Conservation (phyloP, 78 protist genomes). For the Guillardia theta region DNA sequence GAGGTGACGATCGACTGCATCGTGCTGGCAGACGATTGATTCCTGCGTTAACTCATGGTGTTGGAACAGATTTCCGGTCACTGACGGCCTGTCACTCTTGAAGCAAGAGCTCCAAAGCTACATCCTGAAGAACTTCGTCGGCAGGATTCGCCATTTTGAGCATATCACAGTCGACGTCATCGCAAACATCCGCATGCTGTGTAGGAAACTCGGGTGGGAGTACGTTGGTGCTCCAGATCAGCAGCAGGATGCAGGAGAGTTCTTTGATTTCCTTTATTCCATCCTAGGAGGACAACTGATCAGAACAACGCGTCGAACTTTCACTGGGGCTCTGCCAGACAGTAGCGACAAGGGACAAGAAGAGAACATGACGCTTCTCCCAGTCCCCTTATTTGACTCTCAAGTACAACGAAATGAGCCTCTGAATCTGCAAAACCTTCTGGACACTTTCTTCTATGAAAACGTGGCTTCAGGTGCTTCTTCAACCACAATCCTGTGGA, state of each 20-base stretch:
- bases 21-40: not conserved
- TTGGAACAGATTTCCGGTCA: not conserved
- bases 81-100: not conserved
- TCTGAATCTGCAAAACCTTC: not conserved
- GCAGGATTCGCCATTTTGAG: not conserved
- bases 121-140: not conserved
- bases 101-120: not conserved
- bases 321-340: constrained; percentile 34
- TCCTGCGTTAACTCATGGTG: not conserved
- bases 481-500: too few relatives aligned
- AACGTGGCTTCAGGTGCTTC: not conserved
- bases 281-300: not conserved
- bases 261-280: not conserved
- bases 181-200: not conserved
- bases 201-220: constrained; percentile 16
- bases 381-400: not conserved
- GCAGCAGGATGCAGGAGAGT: constrained; percentile 37
- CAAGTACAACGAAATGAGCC: not conserved
- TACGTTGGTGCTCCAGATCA: not conserved
- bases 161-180: not conserved
- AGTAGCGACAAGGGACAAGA: not conserved
- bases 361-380: constrained; percentile 1
- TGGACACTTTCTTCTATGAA: constrained; percentile 27
- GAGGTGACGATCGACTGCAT: not conserved
- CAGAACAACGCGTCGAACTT: not conserved